Evolutionary conservation across 345 rosid genomes (phyloP).

Genomic region (Arabidopsis suecica): DNA sequence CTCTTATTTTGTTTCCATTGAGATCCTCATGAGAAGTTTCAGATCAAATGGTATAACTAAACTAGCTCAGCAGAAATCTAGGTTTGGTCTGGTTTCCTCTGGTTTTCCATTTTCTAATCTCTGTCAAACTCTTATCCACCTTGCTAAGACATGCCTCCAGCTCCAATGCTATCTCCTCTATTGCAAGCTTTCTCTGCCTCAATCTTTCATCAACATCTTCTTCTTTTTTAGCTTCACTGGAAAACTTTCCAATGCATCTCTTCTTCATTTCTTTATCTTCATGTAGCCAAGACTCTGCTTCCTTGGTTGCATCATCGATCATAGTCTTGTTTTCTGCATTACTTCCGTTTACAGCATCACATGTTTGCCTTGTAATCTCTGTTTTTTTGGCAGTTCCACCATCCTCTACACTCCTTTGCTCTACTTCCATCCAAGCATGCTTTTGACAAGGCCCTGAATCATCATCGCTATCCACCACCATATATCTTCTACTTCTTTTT

Average conservation of each 20-base stretch:
- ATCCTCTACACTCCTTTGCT: neutral
- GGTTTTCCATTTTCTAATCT: neutral
- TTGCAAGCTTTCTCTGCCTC: slow-evolving; percentile 5
- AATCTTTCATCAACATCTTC: neutral
- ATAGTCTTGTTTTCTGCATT: neutral
- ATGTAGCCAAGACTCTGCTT: neutral
- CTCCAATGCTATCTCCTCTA: neutral
- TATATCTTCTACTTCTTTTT: slow-evolving; percentile 7
- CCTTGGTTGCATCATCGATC: neutral
- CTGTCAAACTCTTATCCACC: neutral
- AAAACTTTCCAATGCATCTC: neutral
- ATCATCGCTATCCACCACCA: neutral
- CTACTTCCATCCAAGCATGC: neutral
- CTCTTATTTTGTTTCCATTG: neutral
- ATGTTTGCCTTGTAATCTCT: neutral
- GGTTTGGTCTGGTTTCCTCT: neutral
- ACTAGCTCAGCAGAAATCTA: neutral
- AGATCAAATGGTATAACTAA: neutral
- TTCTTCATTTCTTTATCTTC: slow-evolving; percentile 2
- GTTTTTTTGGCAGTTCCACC: neutral
- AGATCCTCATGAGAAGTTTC: neutral
- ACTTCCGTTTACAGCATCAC: neutral
- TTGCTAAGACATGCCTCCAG: neutral
- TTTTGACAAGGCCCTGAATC: slow-evolving; percentile 1
- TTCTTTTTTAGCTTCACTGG: neutral